phyloP scores from a whole-genome alignment of 192 early-diverging fungal species.

The Lunasporangiospora selenospora region DNA sequence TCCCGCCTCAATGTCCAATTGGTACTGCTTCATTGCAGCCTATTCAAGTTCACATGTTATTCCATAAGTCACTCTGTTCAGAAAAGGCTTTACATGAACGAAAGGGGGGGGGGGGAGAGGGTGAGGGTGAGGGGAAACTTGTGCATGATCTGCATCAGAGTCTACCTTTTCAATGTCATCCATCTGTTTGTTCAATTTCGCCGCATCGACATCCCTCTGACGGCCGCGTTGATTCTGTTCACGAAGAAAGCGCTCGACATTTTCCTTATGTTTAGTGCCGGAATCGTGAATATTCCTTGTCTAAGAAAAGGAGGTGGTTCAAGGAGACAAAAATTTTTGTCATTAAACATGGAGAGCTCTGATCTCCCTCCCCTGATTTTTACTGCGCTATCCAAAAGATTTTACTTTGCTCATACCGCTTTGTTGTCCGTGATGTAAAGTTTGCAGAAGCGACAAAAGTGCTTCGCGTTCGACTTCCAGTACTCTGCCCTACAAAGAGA shows the following conservation, averaged over 20 bases:
- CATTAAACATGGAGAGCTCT: no score
- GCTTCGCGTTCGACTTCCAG: constrained; percentile 80
- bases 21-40: constrained; percentile 54
- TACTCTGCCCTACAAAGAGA: constrained; percentile 52
- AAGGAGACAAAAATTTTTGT: constrained; percentile 1
- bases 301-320: neutral
- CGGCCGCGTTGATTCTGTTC: constrained; percentile 60
- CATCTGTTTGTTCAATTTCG: constrained; percentile 63
- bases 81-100: no score
- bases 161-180: constrained; percentile 71
- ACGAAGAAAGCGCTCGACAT: constrained; percentile 76
- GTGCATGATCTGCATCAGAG: no score
- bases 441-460: constrained; percentile 87
- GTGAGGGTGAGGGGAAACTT: no score
- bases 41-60: constrained; percentile 2
- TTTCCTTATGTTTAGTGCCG: constrained; percentile 85
- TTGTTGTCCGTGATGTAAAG: constrained; percentile 86
- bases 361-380: no score
- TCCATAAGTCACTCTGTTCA: no score
- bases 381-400: no score
- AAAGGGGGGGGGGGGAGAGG: no score
- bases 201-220: constrained; percentile 39
- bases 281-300: constrained; percentile 70
- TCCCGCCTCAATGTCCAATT: constrained; percentile 46
- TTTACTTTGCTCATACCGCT: constrained; percentile 56